Conservation (phyloP, 73 alveolate genomes). For the Symbiodinium pilosum region DNA sequence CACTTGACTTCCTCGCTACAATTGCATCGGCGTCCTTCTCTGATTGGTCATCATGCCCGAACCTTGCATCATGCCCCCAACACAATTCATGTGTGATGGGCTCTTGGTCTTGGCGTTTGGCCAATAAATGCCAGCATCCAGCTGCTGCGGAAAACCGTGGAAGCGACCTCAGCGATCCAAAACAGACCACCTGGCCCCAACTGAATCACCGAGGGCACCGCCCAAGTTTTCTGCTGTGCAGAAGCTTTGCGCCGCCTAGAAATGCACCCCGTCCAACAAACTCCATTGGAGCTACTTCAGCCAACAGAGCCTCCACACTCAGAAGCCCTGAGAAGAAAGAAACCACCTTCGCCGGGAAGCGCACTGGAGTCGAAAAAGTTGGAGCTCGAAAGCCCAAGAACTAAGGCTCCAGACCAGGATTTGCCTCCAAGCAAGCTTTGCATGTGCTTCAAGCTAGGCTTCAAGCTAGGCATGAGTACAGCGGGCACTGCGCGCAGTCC, state of each 20-base stretch:
- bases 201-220: neutral
- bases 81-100: neutral
- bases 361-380: neutral
- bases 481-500: neutral
- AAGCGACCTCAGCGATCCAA: conserved; percentile 25
- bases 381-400: neutral
- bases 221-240: conserved; percentile 46
- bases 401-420: neutral
- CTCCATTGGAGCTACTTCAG: no score
- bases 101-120: neutral
- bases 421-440: neutral
- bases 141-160: conserved; percentile 46
- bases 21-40: conserved; percentile 18
- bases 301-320: neutral
- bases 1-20: no score
- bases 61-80: neutral
- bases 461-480: neutral
- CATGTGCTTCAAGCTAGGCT: neutral
- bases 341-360: neutral
- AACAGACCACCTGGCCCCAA: neutral
- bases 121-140: conserved; percentile 55
- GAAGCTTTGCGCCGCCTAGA: neutral
- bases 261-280: no score
- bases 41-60: conserved; percentile 41
- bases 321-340: neutral